Percentiles rank a stretch among this genome's conserved stretches.
These are phyloP conservation scores for Wickerhamomyces tratensis DNA, from an alignment of 805 yeast genomes.

Conservation along the genomic window DNA sequence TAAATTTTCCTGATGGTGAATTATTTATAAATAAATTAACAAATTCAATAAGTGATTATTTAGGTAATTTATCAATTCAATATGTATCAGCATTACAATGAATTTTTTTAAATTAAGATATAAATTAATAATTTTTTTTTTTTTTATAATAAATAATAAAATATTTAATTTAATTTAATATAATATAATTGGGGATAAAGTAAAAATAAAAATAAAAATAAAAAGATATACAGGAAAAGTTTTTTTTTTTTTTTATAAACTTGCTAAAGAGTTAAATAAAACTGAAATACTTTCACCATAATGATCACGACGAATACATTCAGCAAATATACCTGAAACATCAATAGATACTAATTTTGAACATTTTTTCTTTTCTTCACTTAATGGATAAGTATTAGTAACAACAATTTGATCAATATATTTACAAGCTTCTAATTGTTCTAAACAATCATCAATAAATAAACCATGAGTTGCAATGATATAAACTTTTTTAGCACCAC, in stretches of 20 bases:
- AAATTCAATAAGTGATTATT: neutral
- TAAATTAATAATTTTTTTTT: too few relatives aligned
- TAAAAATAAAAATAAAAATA: too few relatives aligned
- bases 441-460: constrained; percentile 80
- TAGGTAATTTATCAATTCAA: neutral
- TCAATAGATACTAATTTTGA: constrained; percentile 80
- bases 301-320: constrained; percentile 97
- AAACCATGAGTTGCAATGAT: constrained; percentile 95
- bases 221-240: too few relatives aligned
- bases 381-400: constrained; percentile 92
- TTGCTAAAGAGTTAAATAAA: constrained; percentile 78
- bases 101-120: too few relatives aligned
- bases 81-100: neutral
- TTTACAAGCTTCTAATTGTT: constrained; percentile 63
- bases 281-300: constrained; percentile 96
- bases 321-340: constrained; percentile 92
- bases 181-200: too few relatives aligned
- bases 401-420: constrained; percentile 89
- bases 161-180: too few relatives aligned
- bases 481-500: constrained; percentile 90
- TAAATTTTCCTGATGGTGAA: constrained; percentile 30
- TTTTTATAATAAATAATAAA: too few relatives aligned
- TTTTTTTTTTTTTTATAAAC: constrained; percentile 18
- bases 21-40: too few relatives aligned
- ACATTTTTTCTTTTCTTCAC: constrained; percentile 46